Conservation (phyloP, 2,329 filamentous ascomycete species). For the Trichoderma pleuroti region DNA sequence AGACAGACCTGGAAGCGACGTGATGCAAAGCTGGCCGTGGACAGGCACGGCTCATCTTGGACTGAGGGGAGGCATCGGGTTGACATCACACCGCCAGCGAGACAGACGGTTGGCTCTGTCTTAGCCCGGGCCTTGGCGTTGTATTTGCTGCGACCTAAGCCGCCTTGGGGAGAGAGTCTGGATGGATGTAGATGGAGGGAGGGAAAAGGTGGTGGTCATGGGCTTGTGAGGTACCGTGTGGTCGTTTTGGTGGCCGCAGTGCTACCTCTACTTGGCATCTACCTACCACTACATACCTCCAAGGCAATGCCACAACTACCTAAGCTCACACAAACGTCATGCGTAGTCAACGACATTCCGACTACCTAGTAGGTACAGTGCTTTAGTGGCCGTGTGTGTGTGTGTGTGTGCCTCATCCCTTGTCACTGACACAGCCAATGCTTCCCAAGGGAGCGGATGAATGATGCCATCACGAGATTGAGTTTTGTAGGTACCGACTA, state of each 20-base stretch:
- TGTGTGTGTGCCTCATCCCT: neutral
- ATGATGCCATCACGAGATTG: slow-evolving; percentile 3
- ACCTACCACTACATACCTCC: neutral
- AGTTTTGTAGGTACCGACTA: neutral
- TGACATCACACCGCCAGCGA: slow-evolving; percentile 16
- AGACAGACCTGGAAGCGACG: slow-evolving; percentile 9
- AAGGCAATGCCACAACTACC: too few species aligned
- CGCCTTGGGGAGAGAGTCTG: neutral
- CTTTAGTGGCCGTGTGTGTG: neutral
- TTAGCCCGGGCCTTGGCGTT: slow-evolving; percentile 6
- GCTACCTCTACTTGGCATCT: neutral
- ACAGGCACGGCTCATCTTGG: slow-evolving; percentile 1
- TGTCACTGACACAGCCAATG: neutral
- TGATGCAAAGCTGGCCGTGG: slow-evolving; percentile 4
- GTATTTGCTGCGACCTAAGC: neutral
- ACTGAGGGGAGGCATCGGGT: slow-evolving; percentile 4
- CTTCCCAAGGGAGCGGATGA: neutral
- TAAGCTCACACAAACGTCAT: neutral
- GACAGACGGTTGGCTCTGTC: neutral
- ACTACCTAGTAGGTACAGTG: neutral
- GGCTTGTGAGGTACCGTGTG: neutral
- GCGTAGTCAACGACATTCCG: neutral
- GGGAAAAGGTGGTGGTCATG: neutral
- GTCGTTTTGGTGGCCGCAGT: neutral
- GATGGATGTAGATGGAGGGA: neutral